Conservation (phyloP, 1,284 basidiomycete species). For the Irpex rosettiformis region DNA sequence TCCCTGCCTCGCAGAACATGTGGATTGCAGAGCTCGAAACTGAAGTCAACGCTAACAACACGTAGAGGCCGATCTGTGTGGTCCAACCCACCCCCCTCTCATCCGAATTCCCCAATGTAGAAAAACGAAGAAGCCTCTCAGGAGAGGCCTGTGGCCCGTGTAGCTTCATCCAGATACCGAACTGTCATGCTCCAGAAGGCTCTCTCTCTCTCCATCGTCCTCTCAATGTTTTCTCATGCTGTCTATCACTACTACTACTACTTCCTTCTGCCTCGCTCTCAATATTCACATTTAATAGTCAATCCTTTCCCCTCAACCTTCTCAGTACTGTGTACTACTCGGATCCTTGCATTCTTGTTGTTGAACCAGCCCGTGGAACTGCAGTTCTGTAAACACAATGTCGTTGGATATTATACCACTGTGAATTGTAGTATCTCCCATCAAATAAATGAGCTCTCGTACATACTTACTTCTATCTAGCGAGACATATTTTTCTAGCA, state of each 20-base stretch:
- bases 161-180: background rate
- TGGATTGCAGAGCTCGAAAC: conserved; percentile 9
- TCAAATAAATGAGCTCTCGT: too few species aligned
- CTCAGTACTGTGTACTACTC: background rate
- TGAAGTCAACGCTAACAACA: background rate
- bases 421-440: background rate
- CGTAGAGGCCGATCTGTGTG: too few species aligned
- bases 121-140: background rate
- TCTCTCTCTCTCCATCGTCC: background rate
- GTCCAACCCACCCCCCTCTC: background rate
- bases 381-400: background rate
- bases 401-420: background rate
- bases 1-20: conserved; percentile 6
- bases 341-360: background rate
- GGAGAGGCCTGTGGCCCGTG: background rate
- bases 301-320: background rate
- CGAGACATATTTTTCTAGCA: too few species aligned
- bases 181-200: background rate
- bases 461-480: too few species aligned
- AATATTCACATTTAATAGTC: background rate
- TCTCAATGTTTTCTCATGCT: background rate
- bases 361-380: background rate
- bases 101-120: background rate
- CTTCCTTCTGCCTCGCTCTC: background rate
- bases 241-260: background rate